Conservation (phyloP, 768 basidiomycete genomes). For the Kwoniella pini region DNA sequence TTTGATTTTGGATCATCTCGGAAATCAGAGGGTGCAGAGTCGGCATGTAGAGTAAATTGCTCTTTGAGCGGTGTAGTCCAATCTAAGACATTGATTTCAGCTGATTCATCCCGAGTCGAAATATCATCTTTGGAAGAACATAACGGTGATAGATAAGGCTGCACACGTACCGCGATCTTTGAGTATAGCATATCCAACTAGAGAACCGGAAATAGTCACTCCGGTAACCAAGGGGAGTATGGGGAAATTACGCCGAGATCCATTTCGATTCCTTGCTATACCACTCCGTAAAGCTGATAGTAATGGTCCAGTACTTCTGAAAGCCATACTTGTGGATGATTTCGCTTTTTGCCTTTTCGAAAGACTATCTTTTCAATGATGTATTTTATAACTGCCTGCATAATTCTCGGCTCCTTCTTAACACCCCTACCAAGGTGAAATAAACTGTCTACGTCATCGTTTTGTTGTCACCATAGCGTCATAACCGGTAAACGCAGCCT, state of each 20-base stretch:
- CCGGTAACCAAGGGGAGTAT: background rate
- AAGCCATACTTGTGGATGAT: background rate
- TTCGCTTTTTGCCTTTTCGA: background rate
- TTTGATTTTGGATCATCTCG: conserved; percentile 21
- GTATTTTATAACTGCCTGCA: too few species aligned
- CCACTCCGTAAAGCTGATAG: background rate
- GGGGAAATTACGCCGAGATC: background rate
- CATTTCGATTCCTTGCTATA: background rate
- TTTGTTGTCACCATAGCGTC: too few species aligned
- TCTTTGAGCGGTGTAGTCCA: background rate
- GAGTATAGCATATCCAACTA: background rate
- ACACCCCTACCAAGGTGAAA: too few species aligned
- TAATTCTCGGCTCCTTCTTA: too few species aligned
- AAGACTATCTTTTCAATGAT: too few species aligned
- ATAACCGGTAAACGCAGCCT: too few species aligned
- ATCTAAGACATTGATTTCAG: too few species aligned
- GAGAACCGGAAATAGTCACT: background rate
- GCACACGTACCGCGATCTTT: too few species aligned
- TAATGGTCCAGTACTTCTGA: background rate
- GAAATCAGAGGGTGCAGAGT: conserved; percentile 4
- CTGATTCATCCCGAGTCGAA: too few species aligned
- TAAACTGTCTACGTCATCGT: too few species aligned
- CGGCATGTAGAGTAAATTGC: conserved; percentile 10
- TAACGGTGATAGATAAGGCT: too few species aligned
- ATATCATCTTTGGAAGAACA: too few species aligned